These are phyloP conservation scores for Trichosporon coremiiforme DNA, from an alignment of 1,284 basidiomycete genomes.

Conservation along the genomic window DNA sequence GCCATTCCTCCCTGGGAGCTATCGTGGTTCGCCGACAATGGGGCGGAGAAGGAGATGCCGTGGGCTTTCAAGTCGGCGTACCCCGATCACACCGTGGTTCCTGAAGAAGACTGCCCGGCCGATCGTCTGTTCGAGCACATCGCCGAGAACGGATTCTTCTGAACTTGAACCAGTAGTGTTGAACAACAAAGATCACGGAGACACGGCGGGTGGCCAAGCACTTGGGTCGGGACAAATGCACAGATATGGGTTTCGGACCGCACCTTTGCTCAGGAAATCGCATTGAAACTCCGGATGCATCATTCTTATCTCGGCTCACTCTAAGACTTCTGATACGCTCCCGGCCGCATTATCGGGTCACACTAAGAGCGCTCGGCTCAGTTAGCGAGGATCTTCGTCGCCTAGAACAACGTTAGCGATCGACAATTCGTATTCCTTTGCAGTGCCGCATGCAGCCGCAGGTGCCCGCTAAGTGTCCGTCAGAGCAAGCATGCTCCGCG, in stretches of 20 bases:
- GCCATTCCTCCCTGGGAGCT: too few species aligned
- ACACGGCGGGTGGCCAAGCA: too few species aligned
- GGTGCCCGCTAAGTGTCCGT: too few species aligned
- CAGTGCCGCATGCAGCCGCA: too few species aligned
- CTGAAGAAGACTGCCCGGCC: background rate
- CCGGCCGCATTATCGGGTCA: too few species aligned
- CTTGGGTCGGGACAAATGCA: too few species aligned
- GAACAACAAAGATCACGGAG: too few species aligned
- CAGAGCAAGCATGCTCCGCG: background rate
- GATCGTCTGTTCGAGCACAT: background rate
- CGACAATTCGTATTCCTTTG: background rate
- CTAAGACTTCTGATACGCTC: too few species aligned
- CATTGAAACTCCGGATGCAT: too few species aligned
- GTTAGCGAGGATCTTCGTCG: background rate
- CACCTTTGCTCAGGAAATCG: too few species aligned
- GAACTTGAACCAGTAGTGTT: background rate
- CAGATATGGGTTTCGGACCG: too few species aligned
- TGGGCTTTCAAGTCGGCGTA: background rate
- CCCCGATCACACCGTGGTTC: background rate
- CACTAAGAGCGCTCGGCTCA: background rate
- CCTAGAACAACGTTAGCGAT: background rate
- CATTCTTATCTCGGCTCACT: background rate
- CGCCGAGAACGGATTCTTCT: background rate
- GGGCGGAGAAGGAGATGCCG: background rate
- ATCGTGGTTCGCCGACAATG: too few species aligned